A percentile compares a stretch with the other conserved stretches of the same genome.
These are phyloP conservation scores for Chloris gayana DNA, from an alignment of 176 grass and related monocot genomes.

Conservation along the genomic window DNA sequence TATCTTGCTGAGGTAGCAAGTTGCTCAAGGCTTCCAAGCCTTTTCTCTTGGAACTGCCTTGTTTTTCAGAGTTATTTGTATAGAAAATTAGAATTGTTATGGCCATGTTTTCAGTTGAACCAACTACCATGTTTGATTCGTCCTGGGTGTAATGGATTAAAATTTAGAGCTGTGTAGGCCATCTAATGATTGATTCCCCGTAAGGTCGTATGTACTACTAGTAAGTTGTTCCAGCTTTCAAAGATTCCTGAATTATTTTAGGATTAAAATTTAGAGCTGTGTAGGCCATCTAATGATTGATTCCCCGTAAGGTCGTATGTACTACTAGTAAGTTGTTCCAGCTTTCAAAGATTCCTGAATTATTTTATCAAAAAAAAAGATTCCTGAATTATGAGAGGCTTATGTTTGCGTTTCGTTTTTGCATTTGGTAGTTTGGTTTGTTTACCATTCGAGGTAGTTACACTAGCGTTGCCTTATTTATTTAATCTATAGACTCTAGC, in stretches of 20 bases:
- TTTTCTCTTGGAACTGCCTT: neutral
- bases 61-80: neutral
- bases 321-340: neutral
- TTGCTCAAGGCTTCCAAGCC: neutral
- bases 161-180: neutral
- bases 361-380: too few relatives aligned
- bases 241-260: too few relatives aligned
- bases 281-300: neutral
- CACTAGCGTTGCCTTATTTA: neutral
- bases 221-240: neutral
- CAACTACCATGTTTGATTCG: neutral
- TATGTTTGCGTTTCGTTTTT: neutral
- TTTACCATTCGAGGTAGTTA: neutral
- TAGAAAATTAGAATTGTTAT: neutral
- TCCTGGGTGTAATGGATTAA: neutral
- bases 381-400: neutral
- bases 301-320: neutral
- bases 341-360: conserved; percentile 18
- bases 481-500: too few relatives aligned
- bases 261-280: conserved; percentile 1
- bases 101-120: neutral
- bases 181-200: neutral
- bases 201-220: too few relatives aligned
- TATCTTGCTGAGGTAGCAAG: neutral
- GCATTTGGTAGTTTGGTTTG: neutral